Evolutionary conservation across 139 green algal genomes (phyloP).

Genomic region (Micractinium conductrix): DNA sequence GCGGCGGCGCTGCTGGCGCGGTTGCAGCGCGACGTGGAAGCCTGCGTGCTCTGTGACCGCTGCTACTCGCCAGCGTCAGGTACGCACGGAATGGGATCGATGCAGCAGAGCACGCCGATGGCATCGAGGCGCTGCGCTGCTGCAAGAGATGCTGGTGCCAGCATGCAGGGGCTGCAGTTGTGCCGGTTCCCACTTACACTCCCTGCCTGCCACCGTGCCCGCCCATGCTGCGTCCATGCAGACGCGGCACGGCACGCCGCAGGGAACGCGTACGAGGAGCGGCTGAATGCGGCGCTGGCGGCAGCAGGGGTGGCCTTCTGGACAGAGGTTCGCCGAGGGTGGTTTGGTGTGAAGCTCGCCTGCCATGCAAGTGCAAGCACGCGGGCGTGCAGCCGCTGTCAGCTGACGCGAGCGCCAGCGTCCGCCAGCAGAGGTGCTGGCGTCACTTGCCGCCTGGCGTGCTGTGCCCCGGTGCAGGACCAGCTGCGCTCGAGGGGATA

Average conservation of each 20-base stretch:
- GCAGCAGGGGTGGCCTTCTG: conserved; percentile 72
- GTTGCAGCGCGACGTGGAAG: conserved; percentile 30
- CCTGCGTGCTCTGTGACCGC: conserved; percentile 4
- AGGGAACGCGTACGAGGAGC: conserved; percentile 77
- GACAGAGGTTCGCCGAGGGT: too few relatives aligned
- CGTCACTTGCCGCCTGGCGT: too few relatives aligned
- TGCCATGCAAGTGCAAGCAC: too few relatives aligned
- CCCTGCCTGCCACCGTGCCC: not conserved
- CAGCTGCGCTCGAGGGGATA: conserved; percentile 77
- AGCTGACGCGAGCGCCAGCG: too few relatives aligned
- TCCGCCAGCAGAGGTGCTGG: too few relatives aligned
- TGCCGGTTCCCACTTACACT: not conserved
- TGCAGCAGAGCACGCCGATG: too few relatives aligned
- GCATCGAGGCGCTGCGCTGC: too few relatives aligned
- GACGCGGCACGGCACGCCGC: conserved; percentile 32
- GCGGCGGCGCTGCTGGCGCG: not conserved
- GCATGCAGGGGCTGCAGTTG: not conserved
- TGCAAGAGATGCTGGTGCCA: too few relatives aligned
- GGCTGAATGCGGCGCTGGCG: conserved; percentile 68
- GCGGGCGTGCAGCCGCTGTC: too few relatives aligned
- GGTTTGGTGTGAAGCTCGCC: too few relatives aligned
- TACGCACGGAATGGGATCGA: not conserved
- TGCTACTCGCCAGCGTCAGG: conserved; percentile 22
- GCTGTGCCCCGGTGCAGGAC: too few relatives aligned
- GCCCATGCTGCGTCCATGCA: not conserved